Evolutionary conservation across 1,284 basidiomycete genomes (phyloP), one percentile per base, ranked within the genome.

Genomic region (Puccinia polysora): DNA sequence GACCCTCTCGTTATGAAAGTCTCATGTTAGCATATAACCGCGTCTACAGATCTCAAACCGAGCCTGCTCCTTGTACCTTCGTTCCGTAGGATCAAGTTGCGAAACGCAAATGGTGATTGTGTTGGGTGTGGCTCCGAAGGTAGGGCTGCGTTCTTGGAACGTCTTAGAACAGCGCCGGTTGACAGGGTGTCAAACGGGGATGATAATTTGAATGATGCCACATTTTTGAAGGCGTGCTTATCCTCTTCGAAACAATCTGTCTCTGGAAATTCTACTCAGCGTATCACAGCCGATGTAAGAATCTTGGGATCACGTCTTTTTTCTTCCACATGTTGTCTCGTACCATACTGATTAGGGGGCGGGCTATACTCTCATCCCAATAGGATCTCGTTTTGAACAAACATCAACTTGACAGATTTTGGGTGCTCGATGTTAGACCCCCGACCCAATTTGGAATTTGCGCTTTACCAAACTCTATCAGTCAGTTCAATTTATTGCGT

Each of bases 371-470:
- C 15, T 18, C 4, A 49, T 55, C 36, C 23, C 10, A 86, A 32
- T 81, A 82, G 70, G 76, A 79, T 60, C 76, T 79, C 18, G 73
- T 86, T 1, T 75, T 81, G 23, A 76, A 77, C 7, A 75, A 75
- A 34, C 49, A 32, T 18, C 53, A 60, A 30, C 40, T 25, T 3
- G 69, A 59, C 50, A 55, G 73, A 0, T 45, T 78, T 14, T 23
- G 97, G 8, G 81, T 68, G 8, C 28, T 98, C 18, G 96, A 98
- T 76, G 92, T 96, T 5, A 84, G 96, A 18, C 85, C 90, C 1
- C 80, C 82, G 38, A 85, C 85, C 0, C 94, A 97, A 80, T 97
- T 87, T 79, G 88, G 87, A 0, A 97, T 98, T 49, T 93, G 91
- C 75, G 85, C 86, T 65, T 79, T 97, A 25, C 86, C 88, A 2